A percentile compares a stretch with the other conserved stretches of the same genome.
These are phyloP conservation scores for Venturia oleaginea DNA, from an alignment of 2,329 filamentous ascomycete genomes.

Conservation along the genomic window DNA sequence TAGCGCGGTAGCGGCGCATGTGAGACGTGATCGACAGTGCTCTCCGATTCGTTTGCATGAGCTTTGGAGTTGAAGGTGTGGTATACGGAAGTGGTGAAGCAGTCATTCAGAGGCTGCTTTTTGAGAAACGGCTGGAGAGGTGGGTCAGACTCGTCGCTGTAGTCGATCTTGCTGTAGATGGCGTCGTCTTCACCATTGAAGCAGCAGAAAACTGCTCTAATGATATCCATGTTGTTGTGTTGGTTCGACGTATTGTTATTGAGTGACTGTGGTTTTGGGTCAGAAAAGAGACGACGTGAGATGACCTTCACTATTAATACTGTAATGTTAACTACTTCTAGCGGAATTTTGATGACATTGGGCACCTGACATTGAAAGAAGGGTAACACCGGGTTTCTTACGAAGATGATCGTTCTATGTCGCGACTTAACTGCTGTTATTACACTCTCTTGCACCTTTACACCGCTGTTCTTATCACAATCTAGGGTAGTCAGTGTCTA, in stretches of 20 bases:
- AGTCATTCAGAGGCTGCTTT: no score
- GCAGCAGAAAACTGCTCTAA: neutral
- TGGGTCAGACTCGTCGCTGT: neutral
- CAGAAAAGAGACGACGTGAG: no score
- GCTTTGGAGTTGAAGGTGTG: neutral
- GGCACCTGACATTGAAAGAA: neutral
- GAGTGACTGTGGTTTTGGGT: no score
- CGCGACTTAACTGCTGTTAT: neutral
- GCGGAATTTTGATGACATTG: no score
- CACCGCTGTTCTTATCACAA: neutral
- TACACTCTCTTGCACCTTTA: neutral
- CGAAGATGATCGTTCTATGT: neutral
- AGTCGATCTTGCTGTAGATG: neutral
- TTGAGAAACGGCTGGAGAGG: no score
- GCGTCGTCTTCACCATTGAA: neutral
- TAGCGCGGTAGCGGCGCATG: neutral
- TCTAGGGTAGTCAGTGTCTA: neutral
- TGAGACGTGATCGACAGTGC: neutral
- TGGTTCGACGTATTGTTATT: no score
- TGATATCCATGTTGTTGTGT: neutral
- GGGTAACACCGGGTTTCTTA: neutral
- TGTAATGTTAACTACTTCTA: no score
- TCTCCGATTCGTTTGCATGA: neutral
- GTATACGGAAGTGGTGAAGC: no score
- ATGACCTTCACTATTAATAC: no score